Base-by-base conservation (phyloP, 2,329 filamentous ascomycete species). In the Xylaria multiplex region DNA sequence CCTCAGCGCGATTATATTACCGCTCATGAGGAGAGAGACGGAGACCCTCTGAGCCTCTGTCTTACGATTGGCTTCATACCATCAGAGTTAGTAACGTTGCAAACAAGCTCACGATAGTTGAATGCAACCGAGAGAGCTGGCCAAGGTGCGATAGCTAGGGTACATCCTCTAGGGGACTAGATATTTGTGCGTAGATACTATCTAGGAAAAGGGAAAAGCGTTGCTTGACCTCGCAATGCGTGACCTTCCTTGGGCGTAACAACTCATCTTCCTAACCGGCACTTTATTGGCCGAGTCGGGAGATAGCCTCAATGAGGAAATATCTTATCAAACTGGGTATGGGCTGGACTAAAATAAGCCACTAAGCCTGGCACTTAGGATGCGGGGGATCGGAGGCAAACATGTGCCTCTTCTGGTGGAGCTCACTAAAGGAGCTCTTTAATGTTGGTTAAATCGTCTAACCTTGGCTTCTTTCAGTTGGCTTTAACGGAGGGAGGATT, bases 231-330 rank as follows among this genome's bases (percentile, higher is more conserved):
- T 62, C 37, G 35, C 37, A 50, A 58, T 30, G 37, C 60, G 69
- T 66, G 67, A 69, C 71, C 66, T 69, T 61, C 35, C 64, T 68
- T 63, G 50, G 52, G 48, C 52, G 52, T 64, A 66, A 62, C 59
- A 48, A 62, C 45, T 58, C 59, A 65, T 50, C 66, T 59, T 68
- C 66, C 56, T 54, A 61, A 40, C 64, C 59, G 63, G 50, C 45
- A 67, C 49, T 52, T 65, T 49, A 72, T 68, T 71, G 67, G 69
- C 56, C 46, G 45, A 57, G 54, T 24, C 69, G 66, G 72, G 57
- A 65, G 66, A 71, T 62, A 65, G 32, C 60, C 71, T 68, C 11
- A 67, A 73, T 70, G 42, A 64, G 73, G 72, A 71, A 73, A 72
- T 71, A 71, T 61, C 69, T 74, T 73, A 75, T 73, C 72, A 60